Evolutionary conservation across 2,329 filamentous ascomycete species (phyloP).

Genomic region (Aspergillus ustus): DNA sequence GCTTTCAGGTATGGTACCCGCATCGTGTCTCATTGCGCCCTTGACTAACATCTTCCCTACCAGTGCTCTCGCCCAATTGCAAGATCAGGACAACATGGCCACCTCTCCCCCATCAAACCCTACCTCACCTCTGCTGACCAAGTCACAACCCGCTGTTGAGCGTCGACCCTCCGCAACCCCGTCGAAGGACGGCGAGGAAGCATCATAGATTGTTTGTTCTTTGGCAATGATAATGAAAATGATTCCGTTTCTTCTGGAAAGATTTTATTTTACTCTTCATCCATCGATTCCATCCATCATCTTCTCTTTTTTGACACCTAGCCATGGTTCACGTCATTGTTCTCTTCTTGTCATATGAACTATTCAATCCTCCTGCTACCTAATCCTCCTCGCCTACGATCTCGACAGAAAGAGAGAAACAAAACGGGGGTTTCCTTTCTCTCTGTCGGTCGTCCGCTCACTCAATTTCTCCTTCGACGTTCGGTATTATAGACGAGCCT

Average conservation of each 20-base stretch:
- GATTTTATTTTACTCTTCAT: constrained; percentile 31
- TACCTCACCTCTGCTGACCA: constrained; percentile 52
- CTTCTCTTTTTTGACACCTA: constrained; percentile 22
- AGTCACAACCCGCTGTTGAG: constrained; percentile 51
- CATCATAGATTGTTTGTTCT: constrained; percentile 44
- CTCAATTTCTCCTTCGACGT: constrained; percentile 20
- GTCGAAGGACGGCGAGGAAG: constrained; percentile 46
- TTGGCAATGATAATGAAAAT: constrained; percentile 45
- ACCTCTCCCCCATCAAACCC: constrained; percentile 55
- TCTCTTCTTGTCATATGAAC: constrained; percentile 22
- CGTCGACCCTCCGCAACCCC: constrained; percentile 50
- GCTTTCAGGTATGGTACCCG: constrained; percentile 79
- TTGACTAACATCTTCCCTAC: constrained; percentile 19
- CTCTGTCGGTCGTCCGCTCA: not conserved
- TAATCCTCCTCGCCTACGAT: constrained; percentile 31
- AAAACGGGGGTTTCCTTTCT: constrained; percentile 9
- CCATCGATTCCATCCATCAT: not conserved
- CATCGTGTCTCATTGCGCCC: not conserved
- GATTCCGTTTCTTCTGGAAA: constrained; percentile 42
- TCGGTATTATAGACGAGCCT: constrained; percentile 19
- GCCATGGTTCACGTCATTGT: constrained; percentile 16
- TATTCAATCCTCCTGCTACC: constrained; percentile 22
- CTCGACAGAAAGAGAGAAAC: constrained; percentile 12
- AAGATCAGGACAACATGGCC: constrained; percentile 51
- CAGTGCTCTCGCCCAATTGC: constrained; percentile 54